phyloP scores from a whole-genome alignment of 768 basidiomycete genomes.

The Mycena vulgaris region DNA sequence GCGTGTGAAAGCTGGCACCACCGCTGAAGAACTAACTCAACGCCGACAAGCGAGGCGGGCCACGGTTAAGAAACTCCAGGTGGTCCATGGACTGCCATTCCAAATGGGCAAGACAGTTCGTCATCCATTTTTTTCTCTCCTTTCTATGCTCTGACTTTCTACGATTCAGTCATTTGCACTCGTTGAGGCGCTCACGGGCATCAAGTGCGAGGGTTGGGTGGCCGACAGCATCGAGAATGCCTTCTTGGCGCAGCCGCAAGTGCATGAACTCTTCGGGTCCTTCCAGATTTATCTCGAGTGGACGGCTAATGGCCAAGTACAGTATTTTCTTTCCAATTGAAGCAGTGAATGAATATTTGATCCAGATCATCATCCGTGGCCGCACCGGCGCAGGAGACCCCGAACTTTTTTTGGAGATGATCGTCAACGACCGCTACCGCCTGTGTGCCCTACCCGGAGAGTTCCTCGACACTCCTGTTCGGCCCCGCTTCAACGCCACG shows the following conservation, averaged over 20 bases:
- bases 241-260: conserved; percentile 22
- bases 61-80: conserved; percentile 20
- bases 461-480: conserved; percentile 22
- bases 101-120: conserved; percentile 22
- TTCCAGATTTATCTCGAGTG: conserved; percentile 23
- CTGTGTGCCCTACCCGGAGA: conserved; percentile 17
- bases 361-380: conserved; percentile 25
- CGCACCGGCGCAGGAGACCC: conserved; percentile 22
- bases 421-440: conserved; percentile 16
- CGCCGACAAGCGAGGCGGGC: not conserved
- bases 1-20: conserved; percentile 10
- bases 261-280: conserved; percentile 24
- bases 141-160: conserved; percentile 16
- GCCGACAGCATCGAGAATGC: conserved; percentile 29
- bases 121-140: conserved; percentile 23
- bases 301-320: conserved; percentile 19
- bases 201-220: conserved; percentile 19
- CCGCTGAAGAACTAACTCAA: conserved; percentile 15
- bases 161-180: conserved; percentile 17
- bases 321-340: conserved; percentile 27
- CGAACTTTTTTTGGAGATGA: not conserved
- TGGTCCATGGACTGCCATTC: conserved; percentile 28
- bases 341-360: conserved; percentile 29
- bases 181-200: conserved; percentile 23
- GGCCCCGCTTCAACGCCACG: conserved; percentile 11